These are phyloP conservation scores for Parmales sp. DNA, from an alignment of 108 stramenopile genomes.

Conservation along the genomic window DNA sequence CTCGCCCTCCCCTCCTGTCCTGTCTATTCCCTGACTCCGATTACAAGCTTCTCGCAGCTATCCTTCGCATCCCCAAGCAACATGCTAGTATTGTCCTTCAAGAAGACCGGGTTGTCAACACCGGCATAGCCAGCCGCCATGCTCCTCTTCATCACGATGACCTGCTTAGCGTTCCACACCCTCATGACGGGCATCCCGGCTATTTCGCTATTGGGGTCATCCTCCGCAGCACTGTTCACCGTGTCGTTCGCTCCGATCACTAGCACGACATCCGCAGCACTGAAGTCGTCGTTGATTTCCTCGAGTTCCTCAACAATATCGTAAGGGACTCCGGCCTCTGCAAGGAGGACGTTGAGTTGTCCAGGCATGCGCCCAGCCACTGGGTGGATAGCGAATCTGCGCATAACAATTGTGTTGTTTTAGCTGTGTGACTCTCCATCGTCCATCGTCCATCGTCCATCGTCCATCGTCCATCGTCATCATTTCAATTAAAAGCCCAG, in stretches of 20 bases:
- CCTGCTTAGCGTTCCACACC: conserved; percentile 96
- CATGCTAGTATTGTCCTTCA: conserved; percentile 97
- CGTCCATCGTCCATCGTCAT: no score
- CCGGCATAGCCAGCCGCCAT: conserved; percentile 97
- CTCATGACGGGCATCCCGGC: conserved; percentile 93
- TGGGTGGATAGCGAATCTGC: conserved; percentile 96
- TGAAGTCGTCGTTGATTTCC: conserved; percentile 93
- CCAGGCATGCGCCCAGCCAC: conserved; percentile 99
- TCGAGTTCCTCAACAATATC: conserved; percentile 98
- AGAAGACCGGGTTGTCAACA: conserved; percentile 96
- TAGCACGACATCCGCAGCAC: conserved; percentile 75
- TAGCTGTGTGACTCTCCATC: no score
- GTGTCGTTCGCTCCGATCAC: conserved; percentile 99
- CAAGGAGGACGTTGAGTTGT: conserved; percentile 95
- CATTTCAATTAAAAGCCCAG: no score
- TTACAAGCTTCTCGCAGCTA: conserved; percentile 73
- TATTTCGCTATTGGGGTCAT: conserved; percentile 91
- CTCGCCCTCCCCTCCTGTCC: no score
- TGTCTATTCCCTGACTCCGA: conserved; percentile 66
- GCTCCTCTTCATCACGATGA: conserved; percentile 97
- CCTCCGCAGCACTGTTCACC: conserved; percentile 92
- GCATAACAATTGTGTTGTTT: no score
- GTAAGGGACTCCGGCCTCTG: conserved; percentile 98
- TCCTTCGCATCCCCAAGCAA: conserved; percentile 91
- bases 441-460: no score